phyloP scores from a whole-genome alignment of 345 rosid species.

The Hirschfeldia incana region DNA sequence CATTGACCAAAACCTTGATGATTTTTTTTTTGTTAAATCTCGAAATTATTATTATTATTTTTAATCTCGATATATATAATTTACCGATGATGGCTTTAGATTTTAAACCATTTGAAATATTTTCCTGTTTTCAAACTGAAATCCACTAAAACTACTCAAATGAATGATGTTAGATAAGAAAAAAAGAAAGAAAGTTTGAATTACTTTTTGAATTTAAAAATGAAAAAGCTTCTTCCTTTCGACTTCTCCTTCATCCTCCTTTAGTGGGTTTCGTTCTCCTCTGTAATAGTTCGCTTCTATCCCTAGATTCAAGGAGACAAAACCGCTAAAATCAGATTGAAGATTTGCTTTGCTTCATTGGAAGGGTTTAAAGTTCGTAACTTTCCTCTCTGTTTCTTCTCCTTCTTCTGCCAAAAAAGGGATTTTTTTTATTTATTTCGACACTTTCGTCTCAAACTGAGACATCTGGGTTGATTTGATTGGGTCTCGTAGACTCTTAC shows the following conservation, averaged over 20 bases:
- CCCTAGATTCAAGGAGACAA: constrained; percentile 18
- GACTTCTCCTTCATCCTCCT: not conserved
- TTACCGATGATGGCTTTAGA: not conserved
- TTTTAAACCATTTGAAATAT: not conserved
- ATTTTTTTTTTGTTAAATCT: not conserved
- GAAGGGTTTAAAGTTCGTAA: not conserved
- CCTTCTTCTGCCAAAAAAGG: not conserved
- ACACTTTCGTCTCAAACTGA: not conserved
- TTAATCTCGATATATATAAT: too few relatives aligned
- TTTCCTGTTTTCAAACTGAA: not conserved
- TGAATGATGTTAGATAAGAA: constrained; percentile 9
- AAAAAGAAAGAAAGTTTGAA: not conserved
- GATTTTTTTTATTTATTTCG: not conserved
- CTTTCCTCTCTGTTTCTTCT: not conserved
- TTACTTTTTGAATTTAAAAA: constrained; percentile 24
- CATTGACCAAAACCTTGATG: not conserved
- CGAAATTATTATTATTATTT: not conserved
- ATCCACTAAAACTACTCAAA: not conserved
- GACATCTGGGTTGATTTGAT: constrained; percentile 31
- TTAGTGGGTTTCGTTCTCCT: constrained; percentile 6
- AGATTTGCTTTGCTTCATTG: constrained; percentile 17
- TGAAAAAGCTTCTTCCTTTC: not conserved
- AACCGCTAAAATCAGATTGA: constrained; percentile 22
- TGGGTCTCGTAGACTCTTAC: not conserved
- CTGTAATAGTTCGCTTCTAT: not conserved